phyloP scores from a whole-genome alignment of 495 filamentous ascomycete genomes.

The Xylaria bambusicola region DNA sequence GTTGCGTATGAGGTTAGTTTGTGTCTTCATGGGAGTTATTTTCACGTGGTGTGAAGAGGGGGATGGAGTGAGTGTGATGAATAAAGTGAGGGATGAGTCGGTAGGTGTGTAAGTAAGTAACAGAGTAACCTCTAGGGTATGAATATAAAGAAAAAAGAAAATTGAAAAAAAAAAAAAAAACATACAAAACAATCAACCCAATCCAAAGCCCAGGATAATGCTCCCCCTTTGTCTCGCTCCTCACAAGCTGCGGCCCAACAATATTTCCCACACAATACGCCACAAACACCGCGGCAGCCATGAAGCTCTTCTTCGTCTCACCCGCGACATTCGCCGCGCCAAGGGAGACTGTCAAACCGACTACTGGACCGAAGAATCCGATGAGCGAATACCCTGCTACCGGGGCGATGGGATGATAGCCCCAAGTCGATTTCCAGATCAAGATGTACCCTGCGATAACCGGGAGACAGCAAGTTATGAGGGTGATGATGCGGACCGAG shows the following conservation, averaged over 20 bases:
- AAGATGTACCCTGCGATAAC: constrained; percentile 73
- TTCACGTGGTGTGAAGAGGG: too few relatives aligned
- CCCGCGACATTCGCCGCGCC: constrained; percentile 76
- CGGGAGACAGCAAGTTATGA: constrained; percentile 65
- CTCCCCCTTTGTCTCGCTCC: constrained; percentile 56
- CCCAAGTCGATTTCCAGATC: constrained; percentile 73
- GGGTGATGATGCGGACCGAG: constrained; percentile 64
- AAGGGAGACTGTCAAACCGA: constrained; percentile 64
- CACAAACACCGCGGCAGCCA: constrained; percentile 71
- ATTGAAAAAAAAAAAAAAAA: too few relatives aligned
- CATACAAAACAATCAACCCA: constrained; percentile 70
- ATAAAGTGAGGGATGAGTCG: background rate
- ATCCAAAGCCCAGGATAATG: constrained; percentile 74
- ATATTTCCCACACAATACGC: constrained; percentile 74
- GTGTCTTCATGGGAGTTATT: background rate
- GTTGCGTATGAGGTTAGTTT: constrained; percentile 3
- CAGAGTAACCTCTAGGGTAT: background rate
- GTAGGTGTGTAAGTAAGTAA: too few relatives aligned
- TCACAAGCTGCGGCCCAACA: constrained; percentile 70
- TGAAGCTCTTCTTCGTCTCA: constrained; percentile 75
- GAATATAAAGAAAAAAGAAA: too few relatives aligned
- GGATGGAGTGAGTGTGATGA: background rate
- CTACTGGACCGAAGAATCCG: constrained; percentile 69
- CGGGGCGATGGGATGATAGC: constrained; percentile 60
- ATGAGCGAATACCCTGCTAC: constrained; percentile 70